Evolutionary conservation across 805 yeast species (phyloP).

Genomic region (Pichia occidentalis): DNA sequence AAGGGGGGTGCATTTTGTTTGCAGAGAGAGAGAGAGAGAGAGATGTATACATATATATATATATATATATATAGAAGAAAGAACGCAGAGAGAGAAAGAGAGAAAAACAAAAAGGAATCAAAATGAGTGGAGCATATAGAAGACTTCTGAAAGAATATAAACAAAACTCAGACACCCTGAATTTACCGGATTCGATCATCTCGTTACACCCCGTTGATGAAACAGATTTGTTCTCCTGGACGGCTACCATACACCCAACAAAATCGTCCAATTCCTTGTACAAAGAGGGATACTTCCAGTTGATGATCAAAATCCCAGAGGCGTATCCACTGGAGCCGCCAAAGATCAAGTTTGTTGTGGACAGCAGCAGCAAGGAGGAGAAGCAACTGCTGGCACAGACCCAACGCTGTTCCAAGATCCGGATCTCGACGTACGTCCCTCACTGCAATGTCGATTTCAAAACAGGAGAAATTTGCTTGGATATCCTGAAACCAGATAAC

Average conservation of each 20-base stretch:
- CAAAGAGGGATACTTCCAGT: conserved; percentile 45
- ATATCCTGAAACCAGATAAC: conserved; percentile 43
- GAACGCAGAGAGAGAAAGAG: neutral
- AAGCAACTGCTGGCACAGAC: too few relatives aligned
- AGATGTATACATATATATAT: too few relatives aligned
- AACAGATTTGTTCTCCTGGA: conserved; percentile 35
- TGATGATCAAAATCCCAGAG: conserved; percentile 38
- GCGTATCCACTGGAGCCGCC: conserved; percentile 61
- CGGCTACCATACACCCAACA: conserved; percentile 46
- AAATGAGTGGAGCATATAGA: conserved; percentile 14
- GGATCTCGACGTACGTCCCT: conserved; percentile 30
- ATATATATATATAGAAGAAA: too few relatives aligned
- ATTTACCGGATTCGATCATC: conserved; percentile 19
- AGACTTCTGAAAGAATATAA: conserved; percentile 36
- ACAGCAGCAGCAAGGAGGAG: conserved; percentile 9
- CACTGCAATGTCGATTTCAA: conserved; percentile 45
- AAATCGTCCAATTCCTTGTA: conserved; percentile 38
- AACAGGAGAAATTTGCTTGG: conserved; percentile 68
- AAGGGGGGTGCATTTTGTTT: too few relatives aligned
- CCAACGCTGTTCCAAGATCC: too few relatives aligned
- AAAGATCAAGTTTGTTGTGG: conserved; percentile 35
- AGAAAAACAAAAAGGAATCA: neutral
- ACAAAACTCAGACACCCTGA: too few relatives aligned
- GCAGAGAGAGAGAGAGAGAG: too few relatives aligned
- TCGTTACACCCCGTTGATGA: conserved; percentile 1